Evolutionary conservation across 1,284 basidiomycete genomes (phyloP), one percentile per base, ranked within the genome.

Genomic region (Ganoderma leucocontextum): DNA sequence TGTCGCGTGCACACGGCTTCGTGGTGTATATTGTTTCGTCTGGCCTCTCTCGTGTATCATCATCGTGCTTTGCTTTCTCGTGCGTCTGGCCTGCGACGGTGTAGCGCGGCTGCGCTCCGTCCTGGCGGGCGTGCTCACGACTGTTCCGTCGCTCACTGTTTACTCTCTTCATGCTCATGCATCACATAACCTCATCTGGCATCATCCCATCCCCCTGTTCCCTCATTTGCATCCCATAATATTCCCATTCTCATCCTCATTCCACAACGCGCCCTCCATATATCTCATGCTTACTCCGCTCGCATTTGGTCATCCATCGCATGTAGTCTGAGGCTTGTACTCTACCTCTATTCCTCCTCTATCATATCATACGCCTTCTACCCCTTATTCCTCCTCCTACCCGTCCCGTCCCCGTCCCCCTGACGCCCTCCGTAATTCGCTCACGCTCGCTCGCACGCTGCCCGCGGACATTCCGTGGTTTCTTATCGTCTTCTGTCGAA

Each of bases 241-340:
- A 49, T 49, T 49, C 7, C 17, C 17, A 44, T 44, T 44, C 42
- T 6, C 19, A 1, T 19, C 15, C 44, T n/a, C 60, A 39, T 60
- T 61, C 39, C 59, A 29, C 29, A 29, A 29, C 63, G 4, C 57
- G 38, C 47, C 60, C 59, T 44, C 42, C 67, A 49, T 33, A 49
- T 33, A 29, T 38, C 52, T 38, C 47, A 64, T 58, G 25, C 15
- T 41, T 47, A 35, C 35, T 41, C 49, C 47, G 25, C 36, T 22
- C 60, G 52, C 42, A 58, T 64, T 36, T 42, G 59, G 41, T 59
- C 60, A 57, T 62, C 67, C 60, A 63, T 49, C 58, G 68, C 64
- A 69, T 63, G 68, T 57, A 58, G 62, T 62, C 59, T 47, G 53
- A 52, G 67, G 22, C 63, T 62, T 68, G 67, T 68, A 68, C 67